phyloP scores from a whole-genome alignment of 768 basidiomycete genomes.

The Dacryopinax primogenitus region DNA sequence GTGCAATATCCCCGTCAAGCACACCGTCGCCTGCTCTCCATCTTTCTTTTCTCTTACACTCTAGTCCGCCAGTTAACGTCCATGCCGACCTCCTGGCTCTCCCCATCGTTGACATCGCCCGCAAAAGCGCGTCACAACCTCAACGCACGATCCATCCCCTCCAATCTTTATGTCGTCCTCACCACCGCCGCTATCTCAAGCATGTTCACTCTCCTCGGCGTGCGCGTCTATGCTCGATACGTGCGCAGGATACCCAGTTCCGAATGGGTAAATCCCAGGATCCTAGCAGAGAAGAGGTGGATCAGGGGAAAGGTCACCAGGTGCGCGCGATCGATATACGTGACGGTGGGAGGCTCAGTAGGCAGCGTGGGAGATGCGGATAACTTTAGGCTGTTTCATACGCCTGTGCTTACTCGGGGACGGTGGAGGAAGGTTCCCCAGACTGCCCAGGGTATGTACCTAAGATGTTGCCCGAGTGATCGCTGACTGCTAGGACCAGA shows the following conservation, averaged over 20 bases:
- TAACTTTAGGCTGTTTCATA: conserved; percentile 80
- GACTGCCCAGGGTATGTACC: conserved; percentile 39
- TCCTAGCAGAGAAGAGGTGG: conserved; percentile 48
- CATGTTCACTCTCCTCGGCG: conserved; percentile 18
- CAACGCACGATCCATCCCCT: neutral
- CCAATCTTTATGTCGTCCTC: conserved; percentile 18
- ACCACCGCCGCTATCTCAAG: conserved; percentile 31
- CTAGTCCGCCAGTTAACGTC: too few relatives aligned
- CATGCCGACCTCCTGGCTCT: too few relatives aligned
- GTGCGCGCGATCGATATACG: conserved; percentile 29
- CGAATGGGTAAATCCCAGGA: conserved; percentile 56
- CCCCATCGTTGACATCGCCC: neutral
- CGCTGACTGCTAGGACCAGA: conserved; percentile 30
- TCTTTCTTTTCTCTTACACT: too few relatives aligned
- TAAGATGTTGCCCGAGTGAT: neutral
- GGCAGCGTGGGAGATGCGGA: conserved; percentile 73
- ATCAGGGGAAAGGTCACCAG: conserved; percentile 70
- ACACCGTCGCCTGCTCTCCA: too few relatives aligned
- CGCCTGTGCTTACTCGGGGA: conserved; percentile 59
- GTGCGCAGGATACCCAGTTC: conserved; percentile 48
- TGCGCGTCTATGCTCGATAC: conserved; percentile 37
- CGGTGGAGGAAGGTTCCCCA: conserved; percentile 64
- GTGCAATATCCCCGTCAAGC: too few relatives aligned
- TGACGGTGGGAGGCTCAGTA: neutral
- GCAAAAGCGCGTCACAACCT: neutral